phyloP scores from a whole-genome alignment of 2,329 filamentous ascomycete genomes.

The Calonectria naviculata region DNA sequence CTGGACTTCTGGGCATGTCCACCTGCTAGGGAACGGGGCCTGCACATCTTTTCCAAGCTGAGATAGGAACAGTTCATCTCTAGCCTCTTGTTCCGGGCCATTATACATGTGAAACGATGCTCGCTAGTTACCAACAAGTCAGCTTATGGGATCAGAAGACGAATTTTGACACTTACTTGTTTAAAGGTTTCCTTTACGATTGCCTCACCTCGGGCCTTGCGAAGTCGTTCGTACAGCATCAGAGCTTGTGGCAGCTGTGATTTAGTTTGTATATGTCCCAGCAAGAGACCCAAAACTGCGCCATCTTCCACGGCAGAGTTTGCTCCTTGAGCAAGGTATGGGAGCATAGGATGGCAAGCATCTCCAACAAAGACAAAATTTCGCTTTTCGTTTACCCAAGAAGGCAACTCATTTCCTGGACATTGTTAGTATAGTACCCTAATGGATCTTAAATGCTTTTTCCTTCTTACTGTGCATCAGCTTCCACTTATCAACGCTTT shows the following conservation, averaged over 20 bases:
- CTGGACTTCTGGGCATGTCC: conserved; percentile 72
- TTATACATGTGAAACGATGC: conserved; percentile 64
- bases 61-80: conserved; percentile 68
- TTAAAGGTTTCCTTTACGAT: conserved; percentile 74
- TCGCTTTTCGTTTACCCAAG: conserved; percentile 63
- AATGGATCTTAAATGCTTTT: conserved; percentile 12
- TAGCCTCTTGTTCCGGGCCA: conserved; percentile 66
- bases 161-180: conserved; percentile 26
- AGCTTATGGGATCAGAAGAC: neutral
- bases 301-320: conserved; percentile 77
- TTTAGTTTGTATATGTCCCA: conserved; percentile 60
- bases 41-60: conserved; percentile 62
- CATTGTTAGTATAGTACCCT: neutral
- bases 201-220: conserved; percentile 59
- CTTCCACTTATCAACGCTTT: conserved; percentile 76
- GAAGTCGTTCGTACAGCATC: conserved; percentile 56
- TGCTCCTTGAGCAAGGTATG: conserved; percentile 73
- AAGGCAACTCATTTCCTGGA: conserved; percentile 60
- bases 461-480: conserved; percentile 62
- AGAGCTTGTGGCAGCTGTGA: conserved; percentile 58
- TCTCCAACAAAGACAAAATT: conserved; percentile 69
- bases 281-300: conserved; percentile 69
- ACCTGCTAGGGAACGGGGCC: conserved; percentile 65
- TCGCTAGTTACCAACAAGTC: conserved; percentile 46
- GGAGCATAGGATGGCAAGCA: conserved; percentile 73